A percentile compares a stretch with the other conserved stretches of the same genome.
Conservation (phyloP, 75 land plant species). For the Azolla pinnata region DNA sequence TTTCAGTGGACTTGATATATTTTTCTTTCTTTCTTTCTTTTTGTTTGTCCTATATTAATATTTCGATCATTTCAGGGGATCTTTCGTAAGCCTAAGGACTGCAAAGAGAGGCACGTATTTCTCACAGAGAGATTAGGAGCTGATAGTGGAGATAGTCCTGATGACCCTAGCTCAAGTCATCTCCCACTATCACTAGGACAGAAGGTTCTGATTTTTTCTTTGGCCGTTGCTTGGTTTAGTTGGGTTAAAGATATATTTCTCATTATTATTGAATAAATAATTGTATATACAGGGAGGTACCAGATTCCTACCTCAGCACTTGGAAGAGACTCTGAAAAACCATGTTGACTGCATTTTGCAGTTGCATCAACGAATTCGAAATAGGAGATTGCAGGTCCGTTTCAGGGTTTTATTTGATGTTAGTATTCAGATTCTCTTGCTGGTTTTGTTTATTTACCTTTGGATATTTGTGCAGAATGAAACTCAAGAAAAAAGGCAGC, state of each 20-base stretch:
- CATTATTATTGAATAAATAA: no score
- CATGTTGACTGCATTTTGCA: conserved; percentile 71
- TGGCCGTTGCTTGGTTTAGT: no score
- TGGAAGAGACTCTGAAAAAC: conserved; percentile 69
- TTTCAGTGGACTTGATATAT: no score
- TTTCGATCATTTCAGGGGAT: conserved; percentile 43
- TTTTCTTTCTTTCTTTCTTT: no score
- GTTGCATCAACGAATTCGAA: conserved; percentile 42
- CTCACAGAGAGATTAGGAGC: conserved; percentile 54
- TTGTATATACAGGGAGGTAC: conserved; percentile 72
- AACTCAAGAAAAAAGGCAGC: conserved; percentile 49
- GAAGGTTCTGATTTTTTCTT: no score
- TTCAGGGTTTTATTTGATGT: neutral
- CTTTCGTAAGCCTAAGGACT: conserved; percentile 75
- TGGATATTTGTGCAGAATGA: conserved; percentile 35
- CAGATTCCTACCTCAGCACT: conserved; percentile 62
- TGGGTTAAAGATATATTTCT: no score
- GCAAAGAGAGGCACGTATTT: conserved; percentile 74
- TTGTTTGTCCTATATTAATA: no score
- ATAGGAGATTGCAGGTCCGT: conserved; percentile 35
- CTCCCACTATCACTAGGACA: conserved; percentile 27
- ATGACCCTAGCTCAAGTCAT: conserved; percentile 77
- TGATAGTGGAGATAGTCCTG: conserved; percentile 82
- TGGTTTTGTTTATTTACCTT: conserved; percentile 1
- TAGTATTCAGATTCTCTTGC: neutral